A percentile compares a stretch with the other conserved stretches of the same genome.
Conservation (phyloP, 257 asterid genomes). For the Solanum corneliomulleri region DNA sequence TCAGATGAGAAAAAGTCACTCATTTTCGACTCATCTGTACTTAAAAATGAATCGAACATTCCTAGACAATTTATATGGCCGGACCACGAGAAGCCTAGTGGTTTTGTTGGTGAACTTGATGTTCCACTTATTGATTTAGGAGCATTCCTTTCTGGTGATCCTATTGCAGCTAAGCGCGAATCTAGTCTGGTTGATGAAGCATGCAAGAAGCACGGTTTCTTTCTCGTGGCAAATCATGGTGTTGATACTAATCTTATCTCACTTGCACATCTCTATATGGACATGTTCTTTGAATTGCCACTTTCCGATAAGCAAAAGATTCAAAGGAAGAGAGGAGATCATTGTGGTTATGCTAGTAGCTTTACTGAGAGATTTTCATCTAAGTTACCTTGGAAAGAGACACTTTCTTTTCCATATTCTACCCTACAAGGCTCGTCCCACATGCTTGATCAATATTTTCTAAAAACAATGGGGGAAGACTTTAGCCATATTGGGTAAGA, state of each 20-base stretch:
- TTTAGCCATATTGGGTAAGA: neutral
- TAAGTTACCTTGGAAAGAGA: conserved; percentile 5
- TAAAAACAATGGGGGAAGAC: neutral
- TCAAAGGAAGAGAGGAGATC: neutral
- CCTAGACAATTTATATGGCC: conserved; percentile 7
- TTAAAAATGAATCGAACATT: neutral
- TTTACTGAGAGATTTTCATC: conserved; percentile 3
- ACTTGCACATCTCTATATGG: neutral
- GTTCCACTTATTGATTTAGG: neutral
- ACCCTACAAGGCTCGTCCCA: neutral
- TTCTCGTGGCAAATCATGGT: neutral
- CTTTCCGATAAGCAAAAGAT: neutral
- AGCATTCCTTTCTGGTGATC: neutral
- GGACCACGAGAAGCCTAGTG: neutral
- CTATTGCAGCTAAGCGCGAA: neutral
- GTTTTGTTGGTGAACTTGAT: neutral
- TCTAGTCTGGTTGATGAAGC: neutral
- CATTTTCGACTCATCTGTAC: neutral
- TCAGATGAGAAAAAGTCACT: neutral
- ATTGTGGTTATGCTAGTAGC: conserved; percentile 7
- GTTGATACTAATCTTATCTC: neutral
- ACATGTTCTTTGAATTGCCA: neutral
- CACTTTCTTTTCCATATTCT: neutral
- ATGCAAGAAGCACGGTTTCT: conserved; percentile 4
- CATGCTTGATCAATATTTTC: neutral